phyloP scores from a whole-genome alignment of 192 early-diverging fungal genomes.

The Radiomyces spectabilis region DNA sequence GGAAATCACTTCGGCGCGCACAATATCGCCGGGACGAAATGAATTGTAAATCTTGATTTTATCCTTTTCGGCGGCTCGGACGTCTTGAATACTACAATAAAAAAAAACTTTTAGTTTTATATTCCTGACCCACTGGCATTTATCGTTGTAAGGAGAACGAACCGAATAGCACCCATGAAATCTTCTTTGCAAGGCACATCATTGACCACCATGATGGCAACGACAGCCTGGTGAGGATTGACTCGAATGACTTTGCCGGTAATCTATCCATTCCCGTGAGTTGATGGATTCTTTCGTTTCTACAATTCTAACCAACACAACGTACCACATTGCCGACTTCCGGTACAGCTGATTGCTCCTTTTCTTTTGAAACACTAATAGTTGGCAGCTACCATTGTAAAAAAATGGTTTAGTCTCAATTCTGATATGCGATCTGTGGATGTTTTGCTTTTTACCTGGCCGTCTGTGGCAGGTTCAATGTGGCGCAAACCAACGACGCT shows the following conservation, averaged over 20 bases:
- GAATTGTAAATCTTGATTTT: conserved; percentile 85
- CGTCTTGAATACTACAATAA: conserved; percentile 68
- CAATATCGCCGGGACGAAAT: conserved; percentile 92
- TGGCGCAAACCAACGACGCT: conserved; percentile 43
- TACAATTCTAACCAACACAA: too few species aligned
- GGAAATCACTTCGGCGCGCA: conserved; percentile 79
- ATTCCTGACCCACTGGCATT: too few species aligned
- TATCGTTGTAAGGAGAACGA: too few species aligned
- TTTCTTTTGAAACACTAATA: conserved; percentile 52
- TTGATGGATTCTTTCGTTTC: too few species aligned
- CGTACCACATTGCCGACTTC: conserved; percentile 58
- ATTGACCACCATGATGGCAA: conserved; percentile 90
- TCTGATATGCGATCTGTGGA: not conserved
- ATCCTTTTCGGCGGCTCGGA: conserved; percentile 91
- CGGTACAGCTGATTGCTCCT: conserved; percentile 66
- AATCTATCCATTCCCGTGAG: too few species aligned
- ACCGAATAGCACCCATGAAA: conserved; percentile 84
- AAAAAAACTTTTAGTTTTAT: too few species aligned
- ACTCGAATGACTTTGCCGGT: conserved; percentile 87
- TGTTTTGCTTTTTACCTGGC: conserved; percentile 18
- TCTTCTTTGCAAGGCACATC: conserved; percentile 72
- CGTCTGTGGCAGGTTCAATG: conserved; percentile 1
- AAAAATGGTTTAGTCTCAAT: not conserved
- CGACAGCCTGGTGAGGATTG: conserved; percentile 76
- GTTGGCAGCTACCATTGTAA: conserved; percentile 35